A percentile compares a stretch with the other conserved stretches of the same genome.
phyloP scores from a whole-genome alignment of 1,284 basidiomycete species.

The Golubevia pallescens region DNA sequence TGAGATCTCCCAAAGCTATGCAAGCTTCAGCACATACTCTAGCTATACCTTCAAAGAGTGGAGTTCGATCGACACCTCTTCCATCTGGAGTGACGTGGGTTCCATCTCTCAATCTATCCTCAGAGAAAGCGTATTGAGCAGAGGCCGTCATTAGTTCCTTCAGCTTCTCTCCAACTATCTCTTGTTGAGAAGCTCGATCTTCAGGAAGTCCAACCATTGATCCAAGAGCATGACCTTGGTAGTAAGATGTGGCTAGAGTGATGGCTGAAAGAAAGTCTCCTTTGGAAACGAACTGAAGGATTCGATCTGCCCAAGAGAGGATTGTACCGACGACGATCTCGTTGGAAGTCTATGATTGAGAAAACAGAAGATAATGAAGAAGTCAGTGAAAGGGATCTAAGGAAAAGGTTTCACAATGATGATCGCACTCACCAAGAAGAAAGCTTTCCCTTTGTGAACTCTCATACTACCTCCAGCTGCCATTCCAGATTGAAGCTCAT shows the following conservation, averaged over 20 bases:
- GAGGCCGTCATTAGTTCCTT: slow-evolving; percentile 86
- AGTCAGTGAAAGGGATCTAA: not conserved
- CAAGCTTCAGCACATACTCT: slow-evolving; percentile 81
- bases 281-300: slow-evolving; percentile 80
- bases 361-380: slow-evolving; percentile 3
- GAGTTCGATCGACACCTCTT: slow-evolving; percentile 87
- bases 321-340: slow-evolving; percentile 83
- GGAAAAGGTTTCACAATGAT: not conserved
- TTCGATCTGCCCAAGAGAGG: slow-evolving; percentile 92
- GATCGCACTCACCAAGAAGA: slow-evolving; percentile 75
- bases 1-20: slow-evolving; percentile 77
- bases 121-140: slow-evolving; percentile 86
- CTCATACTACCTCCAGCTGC: slow-evolving; percentile 70
- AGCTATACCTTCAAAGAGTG: slow-evolving; percentile 87
- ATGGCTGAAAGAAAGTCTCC: slow-evolving; percentile 92
- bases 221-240: slow-evolving; percentile 79
- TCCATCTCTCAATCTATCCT: slow-evolving; percentile 86
- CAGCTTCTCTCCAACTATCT: slow-evolving; percentile 78
- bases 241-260: slow-evolving; percentile 82
- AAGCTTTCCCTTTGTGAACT: slow-evolving; percentile 87
- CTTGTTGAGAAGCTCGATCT: slow-evolving; percentile 70
- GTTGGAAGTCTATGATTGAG: slow-evolving; percentile 57
- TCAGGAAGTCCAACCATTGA: slow-evolving; percentile 86
- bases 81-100: slow-evolving; percentile 83
- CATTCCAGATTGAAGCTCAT: not conserved